Evolutionary conservation across 2,329 filamentous ascomycete species (phyloP).

Genomic region (Nemania sp.): DNA sequence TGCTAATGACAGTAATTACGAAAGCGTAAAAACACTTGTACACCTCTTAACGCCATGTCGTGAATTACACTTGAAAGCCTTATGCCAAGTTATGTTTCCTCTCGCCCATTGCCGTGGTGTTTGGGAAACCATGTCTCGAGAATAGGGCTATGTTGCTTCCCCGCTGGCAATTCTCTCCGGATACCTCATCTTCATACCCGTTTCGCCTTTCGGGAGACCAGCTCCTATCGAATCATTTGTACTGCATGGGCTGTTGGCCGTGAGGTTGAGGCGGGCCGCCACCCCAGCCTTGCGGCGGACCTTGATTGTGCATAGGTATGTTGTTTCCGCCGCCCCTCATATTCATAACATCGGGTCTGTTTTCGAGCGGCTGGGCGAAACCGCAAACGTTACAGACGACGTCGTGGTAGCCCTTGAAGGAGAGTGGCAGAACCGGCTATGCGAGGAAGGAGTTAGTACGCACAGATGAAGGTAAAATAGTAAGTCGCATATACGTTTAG

Average conservation of each 20-base stretch:
- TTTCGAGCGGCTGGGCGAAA: constrained; percentile 69
- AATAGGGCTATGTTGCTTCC: background rate
- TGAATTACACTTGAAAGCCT: constrained; percentile 3
- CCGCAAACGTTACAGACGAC: constrained; percentile 76
- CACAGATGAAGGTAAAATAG: no score
- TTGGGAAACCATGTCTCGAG: background rate
- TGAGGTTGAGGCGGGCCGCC: constrained; percentile 23
- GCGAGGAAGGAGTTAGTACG: constrained; percentile 16
- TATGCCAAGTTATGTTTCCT: background rate
- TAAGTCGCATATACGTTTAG: background rate
- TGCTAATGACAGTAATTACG: background rate
- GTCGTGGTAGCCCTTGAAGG: constrained; percentile 67
- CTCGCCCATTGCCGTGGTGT: background rate
- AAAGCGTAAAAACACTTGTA: constrained; percentile 3
- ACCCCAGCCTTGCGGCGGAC: constrained; percentile 28
- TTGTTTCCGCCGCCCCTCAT: constrained; percentile 49
- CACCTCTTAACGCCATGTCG: constrained; percentile 20
- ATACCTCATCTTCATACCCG: background rate
- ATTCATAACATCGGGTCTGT: constrained; percentile 58
- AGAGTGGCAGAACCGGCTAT: constrained; percentile 72
- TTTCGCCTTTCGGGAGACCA: background rate
- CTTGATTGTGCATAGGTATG: constrained; percentile 43
- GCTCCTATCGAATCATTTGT: constrained; percentile 19
- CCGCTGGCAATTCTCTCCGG: background rate
- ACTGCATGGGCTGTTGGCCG: constrained; percentile 36